Base-by-base conservation (phyloP, 208 protist genomes). In the Wallacemonas sp. region DNA sequence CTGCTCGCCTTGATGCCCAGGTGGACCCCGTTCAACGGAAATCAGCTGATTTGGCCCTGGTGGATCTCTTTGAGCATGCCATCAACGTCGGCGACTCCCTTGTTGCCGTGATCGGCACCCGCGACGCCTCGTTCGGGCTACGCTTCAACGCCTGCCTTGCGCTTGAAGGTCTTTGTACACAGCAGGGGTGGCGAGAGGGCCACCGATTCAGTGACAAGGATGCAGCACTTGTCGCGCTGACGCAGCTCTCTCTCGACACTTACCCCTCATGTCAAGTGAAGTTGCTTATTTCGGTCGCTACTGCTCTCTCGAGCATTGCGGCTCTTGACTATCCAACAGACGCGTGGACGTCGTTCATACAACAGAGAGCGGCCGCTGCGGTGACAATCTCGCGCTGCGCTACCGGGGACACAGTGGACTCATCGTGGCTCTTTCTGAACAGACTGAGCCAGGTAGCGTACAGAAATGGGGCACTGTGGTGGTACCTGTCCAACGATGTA, bases 1-100 rank as follows among this genome's bases (percentile, higher is more conserved):
- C 66, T 2, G 74, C 77, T 2, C 69, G 77, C 3, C 59, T 87
- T 17, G 49, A 70, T 11, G 33, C 30, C 44, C 68, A 70, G 17
- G 70, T 82, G 24, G 44, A 64, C 27, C 60, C 75, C 24, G 38
- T 45, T 9, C 64, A 70, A 9, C 73, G 73, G 12, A 82, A 78
- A 42, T 54, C 54, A 8, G 76, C 77, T 5, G 75, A 81, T 17
- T 21, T 80, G 47, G 45, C 53, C 1, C 65, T 91, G 34, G 62
- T 84, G 2, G 62, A 75, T 15, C 11, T 84, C 27, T 80, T 80
- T 34, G 41, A 47, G 1, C 47, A 45, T 15, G 65, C 79, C 11
- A 63, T 84, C 17, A 91, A 91, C 56, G 72, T 80, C 15, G 85
- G 85, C 8, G 79, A 91, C 65, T 63, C 72, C 0, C 62, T 91